Conservation (phyloP, 805 yeast species). For the Peterozyma xylosa region DNA sequence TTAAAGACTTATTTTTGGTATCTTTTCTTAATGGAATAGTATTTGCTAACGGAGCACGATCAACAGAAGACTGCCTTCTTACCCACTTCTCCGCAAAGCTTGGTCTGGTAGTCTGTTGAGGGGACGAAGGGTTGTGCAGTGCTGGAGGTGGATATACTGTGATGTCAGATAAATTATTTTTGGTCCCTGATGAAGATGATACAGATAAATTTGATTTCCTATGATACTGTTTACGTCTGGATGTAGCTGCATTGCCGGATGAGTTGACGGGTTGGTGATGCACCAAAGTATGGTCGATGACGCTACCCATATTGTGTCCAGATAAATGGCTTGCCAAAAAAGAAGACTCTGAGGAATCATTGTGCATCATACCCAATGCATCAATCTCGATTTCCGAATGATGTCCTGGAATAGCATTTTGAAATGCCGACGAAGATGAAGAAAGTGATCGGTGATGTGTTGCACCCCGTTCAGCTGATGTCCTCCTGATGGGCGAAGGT, state of each 20-base stretch:
- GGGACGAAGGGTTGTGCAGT: not conserved
- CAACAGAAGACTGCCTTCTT: conserved; percentile 11
- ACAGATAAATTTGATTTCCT: not conserved
- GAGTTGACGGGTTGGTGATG: too few species aligned
- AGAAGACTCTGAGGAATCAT: conserved; percentile 15
- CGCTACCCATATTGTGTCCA: conserved; percentile 9
- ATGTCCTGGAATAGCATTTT: not conserved
- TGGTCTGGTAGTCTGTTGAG: conserved; percentile 10
- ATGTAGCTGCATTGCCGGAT: too few species aligned
- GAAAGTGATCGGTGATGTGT: not conserved
- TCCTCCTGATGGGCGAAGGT: not conserved
- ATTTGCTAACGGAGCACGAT: not conserved
- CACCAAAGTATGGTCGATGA: conserved; percentile 17
- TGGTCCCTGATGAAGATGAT: not conserved
- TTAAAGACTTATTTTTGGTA: not conserved
- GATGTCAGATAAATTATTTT: too few species aligned
- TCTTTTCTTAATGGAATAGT: not conserved
- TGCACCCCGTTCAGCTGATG: not conserved
- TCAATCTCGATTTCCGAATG: conserved; percentile 17
- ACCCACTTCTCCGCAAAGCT: conserved; percentile 22
- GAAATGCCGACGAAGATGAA: conserved; percentile 1
- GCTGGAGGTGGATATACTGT: too few species aligned
- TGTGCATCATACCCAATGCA: conserved; percentile 20
- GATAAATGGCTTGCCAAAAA: not conserved
- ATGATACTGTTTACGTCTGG: conserved; percentile 2